Percentiles rank a stretch among this genome's conserved stretches.
These are phyloP conservation scores for Golubevia sp. DNA, from an alignment of 1,284 basidiomycete species.

Conservation along the genomic window DNA sequence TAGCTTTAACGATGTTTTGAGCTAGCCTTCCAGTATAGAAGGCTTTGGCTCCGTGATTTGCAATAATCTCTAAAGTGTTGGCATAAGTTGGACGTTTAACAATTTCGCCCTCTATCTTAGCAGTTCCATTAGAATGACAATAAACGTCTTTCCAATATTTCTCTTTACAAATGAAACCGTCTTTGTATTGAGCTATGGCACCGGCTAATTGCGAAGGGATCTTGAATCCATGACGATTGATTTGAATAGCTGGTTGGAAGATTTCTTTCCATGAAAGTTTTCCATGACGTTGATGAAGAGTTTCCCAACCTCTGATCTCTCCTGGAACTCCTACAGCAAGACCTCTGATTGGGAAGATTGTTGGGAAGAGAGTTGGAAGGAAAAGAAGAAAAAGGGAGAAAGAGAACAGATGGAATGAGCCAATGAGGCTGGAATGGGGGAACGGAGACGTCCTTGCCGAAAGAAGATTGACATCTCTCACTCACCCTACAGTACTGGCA, in stretches of 20 bases:
- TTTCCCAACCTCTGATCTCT: slow-evolving; percentile 58
- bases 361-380: too few relatives aligned
- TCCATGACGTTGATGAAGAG: slow-evolving; percentile 52
- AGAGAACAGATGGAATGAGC: too few relatives aligned
- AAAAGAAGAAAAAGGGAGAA: too few relatives aligned
- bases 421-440: too few relatives aligned
- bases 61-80: slow-evolving; percentile 33
- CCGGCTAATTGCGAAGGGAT: slow-evolving; percentile 14
- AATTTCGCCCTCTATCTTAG: slow-evolving; percentile 38
- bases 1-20: slow-evolving; percentile 28
- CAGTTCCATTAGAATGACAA: slow-evolving; percentile 39
- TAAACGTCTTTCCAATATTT: not conserved
- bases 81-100: slow-evolving; percentile 33
- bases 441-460: too few relatives aligned
- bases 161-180: not conserved
- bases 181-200: slow-evolving; percentile 1
- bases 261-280: slow-evolving; percentile 51
- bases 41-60: slow-evolving; percentile 28
- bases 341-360: slow-evolving; percentile 28
- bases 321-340: slow-evolving; percentile 60
- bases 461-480: too few relatives aligned
- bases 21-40: slow-evolving; percentile 51
- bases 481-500: slow-evolving; percentile 27
- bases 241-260: slow-evolving; percentile 46
- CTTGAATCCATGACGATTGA: slow-evolving; percentile 53